Conservation (phyloP, 768 basidiomycete species). For the Agaricus blazei region DNA sequence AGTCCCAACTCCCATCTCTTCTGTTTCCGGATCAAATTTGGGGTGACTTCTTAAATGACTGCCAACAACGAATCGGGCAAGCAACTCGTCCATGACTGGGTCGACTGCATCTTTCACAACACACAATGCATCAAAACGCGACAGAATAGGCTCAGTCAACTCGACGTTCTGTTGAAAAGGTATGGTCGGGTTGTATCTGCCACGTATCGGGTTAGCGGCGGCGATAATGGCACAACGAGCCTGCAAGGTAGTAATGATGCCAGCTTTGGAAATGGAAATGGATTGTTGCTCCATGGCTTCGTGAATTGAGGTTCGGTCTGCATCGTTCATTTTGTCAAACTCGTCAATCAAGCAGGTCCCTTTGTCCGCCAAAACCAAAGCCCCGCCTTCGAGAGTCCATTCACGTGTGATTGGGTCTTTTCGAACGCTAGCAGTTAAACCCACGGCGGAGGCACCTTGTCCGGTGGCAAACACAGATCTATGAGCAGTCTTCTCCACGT, state of each 20-base stretch:
- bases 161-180: slow-evolving; percentile 99
- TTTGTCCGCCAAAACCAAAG: slow-evolving; percentile 96
- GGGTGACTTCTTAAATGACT: slow-evolving; percentile 94
- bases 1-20: slow-evolving; percentile 93
- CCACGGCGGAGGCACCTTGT: slow-evolving; percentile 96
- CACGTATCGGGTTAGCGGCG: slow-evolving; percentile 95
- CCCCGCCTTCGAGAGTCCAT: slow-evolving; percentile 98
- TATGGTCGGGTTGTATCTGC: slow-evolving; percentile 96
- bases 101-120: slow-evolving; percentile 98
- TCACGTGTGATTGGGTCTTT: slow-evolving; percentile 96
- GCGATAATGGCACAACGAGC: slow-evolving; percentile 97
- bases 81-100: slow-evolving; percentile 92
- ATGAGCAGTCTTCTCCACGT: slow-evolving; percentile 97
- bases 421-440: slow-evolving; percentile 97
- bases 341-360: slow-evolving; percentile 98
- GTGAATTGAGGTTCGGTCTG: slow-evolving; percentile 96
- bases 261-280: slow-evolving; percentile 98
- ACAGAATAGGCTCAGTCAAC: slow-evolving; percentile 95
- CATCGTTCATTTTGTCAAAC: slow-evolving; percentile 99
- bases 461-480: slow-evolving; percentile 98
- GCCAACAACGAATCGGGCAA: slow-evolving; percentile 97
- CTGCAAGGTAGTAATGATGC: slow-evolving; percentile 96
- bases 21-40: slow-evolving; percentile 77
- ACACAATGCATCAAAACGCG: slow-evolving; percentile 95
- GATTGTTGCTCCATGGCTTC: slow-evolving; percentile 99